phyloP scores from a whole-genome alignment of 176 grass and related monocot species.

The Ensete glaucum region DNA sequence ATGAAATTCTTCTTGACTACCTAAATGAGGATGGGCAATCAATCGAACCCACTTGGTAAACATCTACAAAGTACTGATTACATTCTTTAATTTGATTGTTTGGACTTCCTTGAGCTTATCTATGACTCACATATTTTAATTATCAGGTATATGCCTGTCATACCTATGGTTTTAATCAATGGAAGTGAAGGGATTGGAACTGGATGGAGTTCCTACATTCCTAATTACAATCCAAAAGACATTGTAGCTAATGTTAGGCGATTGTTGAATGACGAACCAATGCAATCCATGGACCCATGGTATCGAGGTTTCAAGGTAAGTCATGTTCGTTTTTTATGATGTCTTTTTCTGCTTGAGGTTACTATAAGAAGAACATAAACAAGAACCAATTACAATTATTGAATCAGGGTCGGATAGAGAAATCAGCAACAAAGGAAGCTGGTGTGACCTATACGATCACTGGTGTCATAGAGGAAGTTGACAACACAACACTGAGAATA shows the following conservation, averaged over 20 bases:
- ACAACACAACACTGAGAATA: constrained; percentile 45
- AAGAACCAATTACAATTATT: not conserved
- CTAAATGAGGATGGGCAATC: constrained; percentile 72
- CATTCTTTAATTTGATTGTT: not conserved
- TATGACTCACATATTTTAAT: constrained; percentile 10
- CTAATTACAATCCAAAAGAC: constrained; percentile 87
- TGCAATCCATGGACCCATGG: constrained; percentile 74
- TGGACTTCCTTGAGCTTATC: not conserved
- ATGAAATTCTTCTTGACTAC: constrained; percentile 77
- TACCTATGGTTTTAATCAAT: constrained; percentile 87
- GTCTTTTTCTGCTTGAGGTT: not conserved
- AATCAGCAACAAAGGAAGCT: constrained; percentile 38
- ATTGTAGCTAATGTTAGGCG: constrained; percentile 59
- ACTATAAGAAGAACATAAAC: not conserved
- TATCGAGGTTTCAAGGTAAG: constrained; percentile 84
- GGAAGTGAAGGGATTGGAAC: constrained; percentile 96
- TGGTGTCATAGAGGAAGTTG: constrained; percentile 52
- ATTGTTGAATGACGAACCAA: constrained; percentile 38
- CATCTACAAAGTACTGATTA: not conserved
- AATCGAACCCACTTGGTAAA: constrained; percentile 87
- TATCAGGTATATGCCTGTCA: constrained; percentile 70
- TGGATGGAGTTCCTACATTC: constrained; percentile 76
- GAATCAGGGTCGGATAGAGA: constrained; percentile 54
- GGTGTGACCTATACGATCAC: constrained; percentile 62
- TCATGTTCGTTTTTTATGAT: not conserved